Evolutionary conservation across 2,329 filamentous ascomycete species (phyloP), one percentile per base, ranked within the genome.

Genomic region (Tothia fuscella): DNA sequence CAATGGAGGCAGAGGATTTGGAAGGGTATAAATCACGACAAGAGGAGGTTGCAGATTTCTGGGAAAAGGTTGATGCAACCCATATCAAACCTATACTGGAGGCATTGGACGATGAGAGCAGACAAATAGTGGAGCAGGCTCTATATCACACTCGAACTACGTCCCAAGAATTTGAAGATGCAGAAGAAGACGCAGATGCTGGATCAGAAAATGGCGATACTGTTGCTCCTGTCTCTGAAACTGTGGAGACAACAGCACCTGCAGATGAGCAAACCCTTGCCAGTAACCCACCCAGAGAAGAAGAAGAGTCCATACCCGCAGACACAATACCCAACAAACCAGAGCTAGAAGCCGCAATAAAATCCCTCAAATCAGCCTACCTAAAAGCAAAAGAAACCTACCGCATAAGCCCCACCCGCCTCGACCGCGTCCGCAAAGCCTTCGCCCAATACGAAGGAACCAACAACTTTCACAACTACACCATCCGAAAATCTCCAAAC

Each of bases 401-500:
- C 59, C 84, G 89, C 38, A 80, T 93, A 43, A 79, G 82, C 0
- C 65, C 75, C 1, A 65, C 67, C 16, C 86, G 91, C 6, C 70
- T 91, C 36, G 65, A 74, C 21, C 78, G 81, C 46, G 75, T 98
- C 2, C 85, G 93, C 58, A 71, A 76, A 25, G 78, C 79, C 0
- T 72, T 98, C 7, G 63, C 76, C 52, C 68, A 72, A 49, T 98
- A 91, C 62, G 63, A 81, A 7, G 91, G 91, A 48, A 95, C 88
- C 3, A 74, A 72, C 53, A 94, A 93, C 66, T 98, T 81, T 68
- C 88, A 95, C 73, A 98, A 98, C 70, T 98, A 93, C 68, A 98
- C 91, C 2, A 78, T 98, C 44, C 82, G 91, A 51, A 98, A 96
- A 65, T 69, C 74, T 0, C 78, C 72, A 64, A 73, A 66, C 28